Base-by-base conservation (phyloP, 2,329 filamentous ascomycete genomes). In the Hypoxylon sp. region DNA sequence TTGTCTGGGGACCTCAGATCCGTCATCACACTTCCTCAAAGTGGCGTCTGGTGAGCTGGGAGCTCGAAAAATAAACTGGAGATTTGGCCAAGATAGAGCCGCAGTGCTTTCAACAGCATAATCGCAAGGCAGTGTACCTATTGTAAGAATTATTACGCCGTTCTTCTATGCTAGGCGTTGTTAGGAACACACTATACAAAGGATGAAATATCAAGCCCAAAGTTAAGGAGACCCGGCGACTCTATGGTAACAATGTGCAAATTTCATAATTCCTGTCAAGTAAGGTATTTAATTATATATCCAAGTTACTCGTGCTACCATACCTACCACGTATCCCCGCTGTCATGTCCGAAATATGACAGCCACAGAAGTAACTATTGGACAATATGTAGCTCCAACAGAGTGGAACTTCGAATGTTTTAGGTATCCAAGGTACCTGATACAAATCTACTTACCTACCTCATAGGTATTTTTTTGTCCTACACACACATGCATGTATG, bases 1-100 rank as follows among this genome's bases (percentile, higher is more conserved):
- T 65, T 3, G 19, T 65, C 42, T 65, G 63, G 63, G 63, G 63
- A 19, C 63, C 63, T 35, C 51, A 65, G 35, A 60, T 65, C 31
- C 55, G 63, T 5, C 63, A 65, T 33, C 63, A 65, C 35, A 65
- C 63, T 29, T 65, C 63, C 19, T 59, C 63, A 11, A 39, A 60
- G 13, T 65, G 63, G 63, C 55, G 63, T 3, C 42, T 65, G 19
- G 56, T 65, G 33, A 65, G 63, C 33, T 65, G 63, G 63, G 56
- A 65, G 26, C 29, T 58, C 9, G 44, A 58, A 58, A 50, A n/a
- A 31, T 19, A 50, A 24, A 31, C 13, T 3, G 35, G 33, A 11
- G 29, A 6, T 2, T n/a, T 13, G 19, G n/a, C 5, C 17, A 14
- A n/a, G 17, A 13, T 37, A 33, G 22, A 53, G 22, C 50, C 22